These are phyloP conservation scores for Hansenula sp. DNA, from an alignment of 1,139 yeast genomes.

Conservation along the genomic window DNA sequence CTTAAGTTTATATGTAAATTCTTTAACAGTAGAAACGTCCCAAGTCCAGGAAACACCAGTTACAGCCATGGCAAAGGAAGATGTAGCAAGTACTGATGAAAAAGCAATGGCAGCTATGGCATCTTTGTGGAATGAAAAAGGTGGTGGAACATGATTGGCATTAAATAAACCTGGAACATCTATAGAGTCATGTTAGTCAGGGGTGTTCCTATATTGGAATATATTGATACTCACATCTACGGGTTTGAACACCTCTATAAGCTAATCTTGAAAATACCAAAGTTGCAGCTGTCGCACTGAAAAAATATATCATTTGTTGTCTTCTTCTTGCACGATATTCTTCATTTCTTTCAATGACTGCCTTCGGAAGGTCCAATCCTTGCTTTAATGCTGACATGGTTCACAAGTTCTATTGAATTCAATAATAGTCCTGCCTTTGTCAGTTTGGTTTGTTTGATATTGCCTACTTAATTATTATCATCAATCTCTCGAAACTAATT, in stretches of 20 bases:
- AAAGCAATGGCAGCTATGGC: slow-evolving; percentile 85
- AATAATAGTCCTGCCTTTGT: no score
- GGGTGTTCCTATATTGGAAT: not conserved
- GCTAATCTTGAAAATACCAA: slow-evolving; percentile 71
- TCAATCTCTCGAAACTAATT: no score
- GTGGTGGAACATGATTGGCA: slow-evolving; percentile 84
- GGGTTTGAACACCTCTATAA: slow-evolving; percentile 63
- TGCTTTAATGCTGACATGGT: not conserved
- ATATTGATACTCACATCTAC: slow-evolving; percentile 48
- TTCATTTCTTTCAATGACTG: slow-evolving; percentile 10
- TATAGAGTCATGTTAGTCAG: slow-evolving; percentile 11
- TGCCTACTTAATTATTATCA: no score
- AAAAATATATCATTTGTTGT: slow-evolving; percentile 66
- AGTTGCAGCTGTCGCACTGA: slow-evolving; percentile 70
- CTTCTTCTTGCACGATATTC: slow-evolving; percentile 45
- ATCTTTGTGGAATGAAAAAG: slow-evolving; percentile 74
- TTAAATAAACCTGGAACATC: slow-evolving; percentile 74
- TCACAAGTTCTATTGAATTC: not conserved
- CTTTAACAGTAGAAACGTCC: slow-evolving; percentile 64
- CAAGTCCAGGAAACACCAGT: slow-evolving; percentile 78
- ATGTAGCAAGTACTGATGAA: slow-evolving; percentile 70
- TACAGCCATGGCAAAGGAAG: slow-evolving; percentile 66
- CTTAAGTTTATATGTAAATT: slow-evolving; percentile 71
- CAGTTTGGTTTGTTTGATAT: no score
- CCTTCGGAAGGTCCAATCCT: slow-evolving; percentile 10